phyloP scores from a whole-genome alignment of 2,329 filamentous ascomycete genomes.

The Fusarium coffeatum region DNA sequence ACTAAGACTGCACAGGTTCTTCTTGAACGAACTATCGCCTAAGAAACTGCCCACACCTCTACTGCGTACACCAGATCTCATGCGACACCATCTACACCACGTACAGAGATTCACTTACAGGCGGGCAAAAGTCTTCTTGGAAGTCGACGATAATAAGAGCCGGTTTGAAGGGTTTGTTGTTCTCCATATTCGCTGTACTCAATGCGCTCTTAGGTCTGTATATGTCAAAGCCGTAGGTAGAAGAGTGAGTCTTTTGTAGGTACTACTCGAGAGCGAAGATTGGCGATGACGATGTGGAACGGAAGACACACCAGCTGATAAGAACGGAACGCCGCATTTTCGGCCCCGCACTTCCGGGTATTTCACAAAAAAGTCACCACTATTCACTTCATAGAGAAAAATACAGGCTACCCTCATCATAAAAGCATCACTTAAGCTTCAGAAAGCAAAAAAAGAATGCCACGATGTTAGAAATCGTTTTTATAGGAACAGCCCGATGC shows the following conservation, averaged over 20 bases:
- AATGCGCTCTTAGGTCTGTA: rapidly evolving
- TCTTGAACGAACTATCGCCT: too few species aligned
- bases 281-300: conserved; percentile 1
- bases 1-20: too few species aligned
- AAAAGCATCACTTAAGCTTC: too few species aligned
- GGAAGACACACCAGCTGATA: conserved; percentile 12
- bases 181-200: not conserved
- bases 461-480: conserved; percentile 3
- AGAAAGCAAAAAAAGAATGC: not conserved
- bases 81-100: not conserved
- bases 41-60: not conserved
- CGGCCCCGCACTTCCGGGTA: conserved; percentile 22
- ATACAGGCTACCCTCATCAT: too few species aligned
- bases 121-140: conserved; percentile 95
- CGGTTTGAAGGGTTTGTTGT: conserved; percentile 54
- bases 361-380: not conserved
- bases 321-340: conserved; percentile 1
- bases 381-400: too few species aligned
- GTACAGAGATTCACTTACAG: conserved; percentile 66
- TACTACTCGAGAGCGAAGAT: not conserved
- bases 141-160: conserved; percentile 82
- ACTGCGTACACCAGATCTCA: not conserved
- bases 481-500: conserved; percentile 52
- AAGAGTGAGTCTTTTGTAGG: not conserved
- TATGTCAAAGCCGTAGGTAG: not conserved